phyloP scores from a whole-genome alignment of 352 stramenopile genomes.

The Globisporangium ultimum region DNA sequence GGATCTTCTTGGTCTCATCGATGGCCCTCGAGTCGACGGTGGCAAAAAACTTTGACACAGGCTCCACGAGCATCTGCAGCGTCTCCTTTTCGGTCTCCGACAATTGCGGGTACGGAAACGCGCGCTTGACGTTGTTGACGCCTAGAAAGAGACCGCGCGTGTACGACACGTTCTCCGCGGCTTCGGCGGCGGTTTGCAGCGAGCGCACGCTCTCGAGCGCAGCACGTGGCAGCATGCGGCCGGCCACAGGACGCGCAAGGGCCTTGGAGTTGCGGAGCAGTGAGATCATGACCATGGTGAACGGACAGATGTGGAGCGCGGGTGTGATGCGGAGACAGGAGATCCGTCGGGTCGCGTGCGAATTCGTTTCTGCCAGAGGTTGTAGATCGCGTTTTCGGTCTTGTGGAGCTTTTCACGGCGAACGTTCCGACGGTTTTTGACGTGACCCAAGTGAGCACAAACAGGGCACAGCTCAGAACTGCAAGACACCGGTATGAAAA shows the following conservation, averaged over 20 bases:
- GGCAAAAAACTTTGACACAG: constrained; percentile 76
- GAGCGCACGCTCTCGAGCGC: constrained; percentile 21
- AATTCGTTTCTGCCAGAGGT: constrained; percentile 12
- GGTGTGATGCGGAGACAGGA: not conserved
- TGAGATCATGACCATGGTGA: constrained; percentile 43
- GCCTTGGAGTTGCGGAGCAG: constrained; percentile 29
- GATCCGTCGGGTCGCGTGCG: constrained; percentile 4
- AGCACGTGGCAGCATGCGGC: constrained; percentile 12
- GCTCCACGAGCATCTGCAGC: constrained; percentile 82
- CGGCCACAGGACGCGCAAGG: constrained; percentile 2
- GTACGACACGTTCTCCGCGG: constrained; percentile 66
- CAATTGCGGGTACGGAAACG: constrained; percentile 77
- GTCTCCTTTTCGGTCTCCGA: constrained; percentile 74
- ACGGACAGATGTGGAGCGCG: not conserved
- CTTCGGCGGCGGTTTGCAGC: constrained; percentile 71
- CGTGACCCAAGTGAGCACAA: not conserved
- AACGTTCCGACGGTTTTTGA: constrained; percentile 1
- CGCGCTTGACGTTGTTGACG: constrained; percentile 74
- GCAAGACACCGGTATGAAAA: not conserved
- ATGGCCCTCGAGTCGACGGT: constrained; percentile 68
- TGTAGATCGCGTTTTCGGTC: not conserved
- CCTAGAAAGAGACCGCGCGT: constrained; percentile 80
- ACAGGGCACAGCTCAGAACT: not conserved
- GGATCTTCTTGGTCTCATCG: constrained; percentile 82
- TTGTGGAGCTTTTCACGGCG: not conserved